phyloP scores from a whole-genome alignment of 345 rosid genomes.

The Melastoma malabathricum region DNA sequence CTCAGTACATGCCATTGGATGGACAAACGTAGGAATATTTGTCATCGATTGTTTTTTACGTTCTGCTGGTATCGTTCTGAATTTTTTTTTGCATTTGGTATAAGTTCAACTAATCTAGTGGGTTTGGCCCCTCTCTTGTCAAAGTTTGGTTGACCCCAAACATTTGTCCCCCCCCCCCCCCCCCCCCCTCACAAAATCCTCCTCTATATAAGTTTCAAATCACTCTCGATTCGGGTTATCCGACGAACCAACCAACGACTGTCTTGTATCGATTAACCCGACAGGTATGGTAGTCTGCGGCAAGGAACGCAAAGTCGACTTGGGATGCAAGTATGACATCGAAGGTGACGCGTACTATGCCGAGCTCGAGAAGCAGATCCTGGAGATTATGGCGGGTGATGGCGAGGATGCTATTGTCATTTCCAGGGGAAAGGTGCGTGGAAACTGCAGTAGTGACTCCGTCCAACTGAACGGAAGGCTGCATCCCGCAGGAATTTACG shows the following conservation, averaged over 20 bases:
- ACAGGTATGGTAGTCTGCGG: background rate
- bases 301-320: no score
- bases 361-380: constrained; percentile 7
- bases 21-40: no score
- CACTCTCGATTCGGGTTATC: background rate
- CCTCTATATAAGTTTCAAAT: constrained; percentile 1
- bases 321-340: no score
- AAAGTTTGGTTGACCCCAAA: constrained; percentile 9
- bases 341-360: background rate
- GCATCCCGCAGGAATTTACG: no score
- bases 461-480: no score
- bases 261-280: background rate
- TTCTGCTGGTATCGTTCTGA: no score
- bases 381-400: constrained; percentile 5
- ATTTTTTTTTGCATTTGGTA: background rate
- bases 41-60: no score
- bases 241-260: background rate
- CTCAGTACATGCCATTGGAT: no score
- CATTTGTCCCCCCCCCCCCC: background rate
- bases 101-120: constrained; percentile 1
- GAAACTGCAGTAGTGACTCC: no score
- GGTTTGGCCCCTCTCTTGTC: background rate
- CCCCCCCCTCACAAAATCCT: background rate
- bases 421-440: no score
- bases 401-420: background rate